Evolutionary conservation across 192 early-diverging fungal genomes (phyloP).

Genomic region (Lobosporangium transversale): DNA sequence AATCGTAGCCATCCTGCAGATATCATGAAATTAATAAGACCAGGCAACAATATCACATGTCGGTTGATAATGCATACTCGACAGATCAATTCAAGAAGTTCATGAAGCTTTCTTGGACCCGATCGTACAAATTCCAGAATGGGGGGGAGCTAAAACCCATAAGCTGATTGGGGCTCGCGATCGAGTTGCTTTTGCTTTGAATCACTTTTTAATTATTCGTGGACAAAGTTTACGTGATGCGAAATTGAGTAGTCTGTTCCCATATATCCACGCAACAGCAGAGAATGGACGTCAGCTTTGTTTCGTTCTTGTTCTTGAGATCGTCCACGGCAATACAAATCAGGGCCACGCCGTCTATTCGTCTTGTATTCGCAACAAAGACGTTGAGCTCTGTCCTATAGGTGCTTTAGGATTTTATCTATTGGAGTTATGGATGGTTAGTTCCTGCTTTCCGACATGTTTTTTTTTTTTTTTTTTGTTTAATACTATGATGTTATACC

Average conservation of each 20-base stretch:
- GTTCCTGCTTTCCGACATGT: not conserved
- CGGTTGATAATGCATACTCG: not conserved
- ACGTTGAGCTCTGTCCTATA: not conserved
- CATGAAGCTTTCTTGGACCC: not conserved
- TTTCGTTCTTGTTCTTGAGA: not conserved
- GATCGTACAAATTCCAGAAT: not conserved
- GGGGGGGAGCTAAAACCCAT: not conserved
- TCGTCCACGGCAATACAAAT: not conserved
- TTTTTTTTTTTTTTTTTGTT: not conserved
- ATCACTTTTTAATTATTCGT: not conserved
- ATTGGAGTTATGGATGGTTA: not conserved
- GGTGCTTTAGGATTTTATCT: not conserved
- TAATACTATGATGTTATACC: not conserved
- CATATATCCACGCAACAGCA: not conserved
- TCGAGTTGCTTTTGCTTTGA: too few species aligned
- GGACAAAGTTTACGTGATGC: not conserved
- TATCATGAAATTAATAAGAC: not conserved
- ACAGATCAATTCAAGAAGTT: not conserved
- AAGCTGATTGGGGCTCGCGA: not conserved
- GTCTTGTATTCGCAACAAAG: not conserved
- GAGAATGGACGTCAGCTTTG: slow-evolving; percentile 1
- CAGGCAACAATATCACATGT: not conserved
- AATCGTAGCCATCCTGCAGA: too few species aligned
- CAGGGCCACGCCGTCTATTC: too few species aligned
- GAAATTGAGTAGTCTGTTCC: not conserved